phyloP scores from a whole-genome alignment of 176 grass and related monocot genomes.

The Thalia dealbata region DNA sequence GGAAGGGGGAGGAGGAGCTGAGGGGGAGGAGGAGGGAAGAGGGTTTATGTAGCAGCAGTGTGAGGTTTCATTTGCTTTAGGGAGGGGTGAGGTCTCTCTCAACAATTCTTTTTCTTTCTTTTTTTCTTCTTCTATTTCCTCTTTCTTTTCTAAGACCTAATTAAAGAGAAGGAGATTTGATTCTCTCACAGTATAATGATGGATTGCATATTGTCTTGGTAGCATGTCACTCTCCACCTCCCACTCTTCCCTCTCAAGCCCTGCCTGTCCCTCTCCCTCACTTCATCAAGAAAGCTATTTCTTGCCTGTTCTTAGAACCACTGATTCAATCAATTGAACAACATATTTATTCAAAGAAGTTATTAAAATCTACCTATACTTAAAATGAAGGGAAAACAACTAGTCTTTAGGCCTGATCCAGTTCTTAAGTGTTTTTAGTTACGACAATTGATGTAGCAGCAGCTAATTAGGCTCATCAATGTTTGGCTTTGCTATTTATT shows the following conservation, averaged over 20 bases:
- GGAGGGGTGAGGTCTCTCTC: conserved; percentile 42
- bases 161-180: conserved; percentile 25
- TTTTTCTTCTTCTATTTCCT: no score
- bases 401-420: no score
- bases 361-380: no score
- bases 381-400: no score
- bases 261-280: not conserved
- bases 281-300: conserved; percentile 1
- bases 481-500: no score
- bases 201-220: conserved; percentile 40
- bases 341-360: no score
- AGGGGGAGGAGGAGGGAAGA: conserved; percentile 1
- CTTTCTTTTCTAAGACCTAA: no score
- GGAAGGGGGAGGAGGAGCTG: conserved; percentile 21
- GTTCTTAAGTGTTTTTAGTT: no score
- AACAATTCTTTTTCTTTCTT: conserved; percentile 10
- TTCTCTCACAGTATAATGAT: conserved; percentile 43
- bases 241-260: conserved; percentile 27
- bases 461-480: not conserved
- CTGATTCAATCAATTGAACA: not conserved
- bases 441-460: not conserved
- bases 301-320: not conserved
- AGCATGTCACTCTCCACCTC: conserved; percentile 48
- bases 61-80: conserved; percentile 52
- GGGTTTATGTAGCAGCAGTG: conserved; percentile 14